These are phyloP conservation scores for Coemansia umbellata DNA, from an alignment of 192 early-diverging fungal species.

Conservation along the genomic window DNA sequence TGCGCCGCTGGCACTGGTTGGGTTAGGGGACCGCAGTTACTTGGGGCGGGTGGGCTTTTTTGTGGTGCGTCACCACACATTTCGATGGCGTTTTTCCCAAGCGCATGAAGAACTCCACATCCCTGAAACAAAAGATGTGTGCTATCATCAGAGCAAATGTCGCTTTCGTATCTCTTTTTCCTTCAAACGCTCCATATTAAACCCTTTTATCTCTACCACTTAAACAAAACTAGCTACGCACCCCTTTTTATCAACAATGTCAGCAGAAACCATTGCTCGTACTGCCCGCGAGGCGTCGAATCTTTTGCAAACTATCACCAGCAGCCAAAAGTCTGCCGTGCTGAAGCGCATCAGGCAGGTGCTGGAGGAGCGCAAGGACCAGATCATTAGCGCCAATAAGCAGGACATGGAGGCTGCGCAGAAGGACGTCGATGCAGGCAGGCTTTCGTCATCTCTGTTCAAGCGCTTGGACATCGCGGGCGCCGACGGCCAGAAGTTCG, in stretches of 20 bases:
- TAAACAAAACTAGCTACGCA: background rate
- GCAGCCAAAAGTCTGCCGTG: conserved; percentile 73
- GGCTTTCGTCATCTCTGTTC: conserved; percentile 70
- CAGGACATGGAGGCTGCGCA: conserved; percentile 68
- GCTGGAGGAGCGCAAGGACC: conserved; percentile 59
- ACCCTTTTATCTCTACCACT: background rate
- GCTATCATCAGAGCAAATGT: no score
- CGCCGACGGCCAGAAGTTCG: conserved; percentile 72
- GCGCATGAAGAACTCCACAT: no score
- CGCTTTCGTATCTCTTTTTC: background rate
- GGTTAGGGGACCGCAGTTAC: no score
- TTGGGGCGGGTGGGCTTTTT: no score
- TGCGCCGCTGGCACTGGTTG: no score
- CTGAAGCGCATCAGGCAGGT: conserved; percentile 65
- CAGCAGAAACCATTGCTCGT: conserved; percentile 40
- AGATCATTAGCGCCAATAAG: conserved; percentile 76
- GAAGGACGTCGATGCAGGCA: conserved; percentile 66
- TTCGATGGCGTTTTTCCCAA: no score
- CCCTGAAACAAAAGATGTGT: no score
- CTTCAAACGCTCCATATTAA: background rate
- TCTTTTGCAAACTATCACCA: conserved; percentile 63
- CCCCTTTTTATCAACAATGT: conserved; percentile 4
- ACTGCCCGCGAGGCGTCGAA: conserved; percentile 70
- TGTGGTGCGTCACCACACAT: no score
- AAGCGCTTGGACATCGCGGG: conserved; percentile 85